Percentiles rank a stretch among this genome's conserved stretches.
Conservation (phyloP, 176 grass and related monocot species). For the Thalia dealbata region DNA sequence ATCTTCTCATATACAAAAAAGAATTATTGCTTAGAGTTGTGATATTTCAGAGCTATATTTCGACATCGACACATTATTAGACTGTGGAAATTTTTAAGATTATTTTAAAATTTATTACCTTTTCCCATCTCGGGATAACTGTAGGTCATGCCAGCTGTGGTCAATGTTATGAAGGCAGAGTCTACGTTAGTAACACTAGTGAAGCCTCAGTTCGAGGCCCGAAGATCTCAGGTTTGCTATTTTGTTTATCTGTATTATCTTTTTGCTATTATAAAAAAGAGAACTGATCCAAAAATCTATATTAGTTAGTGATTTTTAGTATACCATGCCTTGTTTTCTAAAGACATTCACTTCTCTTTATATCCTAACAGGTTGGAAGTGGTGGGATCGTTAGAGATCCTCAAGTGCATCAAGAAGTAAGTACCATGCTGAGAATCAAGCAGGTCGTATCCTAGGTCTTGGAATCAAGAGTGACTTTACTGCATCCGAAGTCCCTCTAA, state of each 20-base stretch:
- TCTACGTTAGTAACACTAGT: slow-evolving; percentile 78
- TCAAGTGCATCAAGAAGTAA: slow-evolving; percentile 86
- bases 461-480: background rate
- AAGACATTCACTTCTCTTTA: background rate
- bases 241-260: slow-evolving; percentile 4
- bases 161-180: slow-evolving; percentile 84
- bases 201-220: slow-evolving; percentile 94
- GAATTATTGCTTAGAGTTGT: background rate
- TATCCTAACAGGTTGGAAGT: slow-evolving; percentile 51
- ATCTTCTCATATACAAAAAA: background rate
- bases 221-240: slow-evolving; percentile 53
- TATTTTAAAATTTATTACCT: background rate
- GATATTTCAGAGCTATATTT: background rate
- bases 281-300: background rate
- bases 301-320: background rate
- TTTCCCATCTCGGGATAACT: slow-evolving; percentile 12
- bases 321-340: background rate
- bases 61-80: background rate
- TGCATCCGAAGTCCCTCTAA: background rate
- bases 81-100: background rate
- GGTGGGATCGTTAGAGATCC: slow-evolving; percentile 91
- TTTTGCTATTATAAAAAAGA: too few species aligned
- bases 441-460: background rate
- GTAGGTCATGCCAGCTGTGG: slow-evolving; percentile 88
- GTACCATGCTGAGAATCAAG: slow-evolving; percentile 8